Conservation (phyloP, 768 basidiomycete species). For the Tephrocybe sp. region DNA sequence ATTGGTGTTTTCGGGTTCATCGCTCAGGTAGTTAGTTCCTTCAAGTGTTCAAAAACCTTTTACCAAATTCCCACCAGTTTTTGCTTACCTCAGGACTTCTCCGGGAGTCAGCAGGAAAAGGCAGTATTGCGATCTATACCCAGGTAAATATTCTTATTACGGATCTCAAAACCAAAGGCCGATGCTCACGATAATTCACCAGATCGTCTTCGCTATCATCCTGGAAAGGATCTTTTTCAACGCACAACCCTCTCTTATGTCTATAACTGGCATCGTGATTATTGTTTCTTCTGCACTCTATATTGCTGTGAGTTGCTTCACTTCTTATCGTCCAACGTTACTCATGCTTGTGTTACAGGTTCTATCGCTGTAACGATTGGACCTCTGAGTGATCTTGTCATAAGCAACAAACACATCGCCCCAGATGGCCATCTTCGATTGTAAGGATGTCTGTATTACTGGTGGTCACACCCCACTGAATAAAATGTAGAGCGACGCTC, state of each 20-base stretch:
- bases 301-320: conserved; percentile 65
- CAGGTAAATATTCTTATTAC: conserved; percentile 16
- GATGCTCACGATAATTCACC: too few species aligned
- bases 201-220: conserved; percentile 68
- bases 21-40: conserved; percentile 53
- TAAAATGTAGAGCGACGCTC: neutral
- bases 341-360: neutral
- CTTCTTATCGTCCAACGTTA: too few species aligned
- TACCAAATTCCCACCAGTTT: conserved; percentile 25
- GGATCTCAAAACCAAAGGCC: too few species aligned
- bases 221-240: conserved; percentile 68
- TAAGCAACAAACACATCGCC: conserved; percentile 5
- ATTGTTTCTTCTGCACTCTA: conserved; percentile 65
- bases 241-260: conserved; percentile 53
- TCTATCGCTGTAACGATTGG: conserved; percentile 5
- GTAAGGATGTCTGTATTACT: neutral
- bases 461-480: neutral
- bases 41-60: conserved; percentile 23
- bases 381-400: conserved; percentile 1
- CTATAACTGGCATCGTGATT: conserved; percentile 59
- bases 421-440: conserved; percentile 6
- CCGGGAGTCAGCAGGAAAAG: conserved; percentile 46
- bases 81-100: conserved; percentile 57
- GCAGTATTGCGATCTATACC: conserved; percentile 55
- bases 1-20: conserved; percentile 53